Base-by-base conservation (phyloP, 495 filamentous ascomycete genomes). In the Haplographium delicatum region DNA sequence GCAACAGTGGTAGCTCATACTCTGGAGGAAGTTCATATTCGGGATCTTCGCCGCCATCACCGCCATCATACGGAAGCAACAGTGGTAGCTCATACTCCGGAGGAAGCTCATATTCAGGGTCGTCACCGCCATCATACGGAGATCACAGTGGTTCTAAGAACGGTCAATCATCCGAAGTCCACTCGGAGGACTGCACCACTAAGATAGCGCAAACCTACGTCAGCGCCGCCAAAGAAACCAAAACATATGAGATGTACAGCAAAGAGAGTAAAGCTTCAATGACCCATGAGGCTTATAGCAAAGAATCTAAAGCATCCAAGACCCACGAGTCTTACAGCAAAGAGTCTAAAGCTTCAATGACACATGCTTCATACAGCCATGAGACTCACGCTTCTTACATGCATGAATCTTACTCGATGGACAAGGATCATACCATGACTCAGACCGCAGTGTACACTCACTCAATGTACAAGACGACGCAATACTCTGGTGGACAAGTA, bases 1-100 rank as follows among this genome's bases (percentile, higher is more conserved):
- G 28, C 28, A 31, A 31, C 28, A n/a, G 28, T n/a, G 28, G 28
- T n/a, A n/a, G n/a, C n/a, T n/a, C n/a, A n/a, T n/a, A n/a, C n/a
- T n/a, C n/a, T n/a, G n/a, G n/a, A n/a, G 35, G 11, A 18, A 39
- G 22, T 4, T 39, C 35, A 19, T n/a, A n/a, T n/a, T n/a, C n/a
- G n/a, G n/a, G n/a, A n/a, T n/a, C n/a, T n/a, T n/a, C n/a, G n/a
- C n/a, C n/a, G n/a, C n/a, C n/a, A n/a, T n/a, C n/a, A n/a, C 22
- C 35, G 22, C 35, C 35, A 39, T 27, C 42, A 28, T 44, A 44
- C 26, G 42, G 24, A 26, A 25, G 42, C 23, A 15, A 31, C 19
- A 44, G 42, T 26, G n/a, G 31, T 19, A 39, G 22, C 11, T 39
- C 35, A 7, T 15, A 19, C 6, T 39, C 3, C 22, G 9, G 13